These are phyloP conservation scores for Ogataea naganishii DNA, from an alignment of 805 yeast species.

Conservation along the genomic window DNA sequence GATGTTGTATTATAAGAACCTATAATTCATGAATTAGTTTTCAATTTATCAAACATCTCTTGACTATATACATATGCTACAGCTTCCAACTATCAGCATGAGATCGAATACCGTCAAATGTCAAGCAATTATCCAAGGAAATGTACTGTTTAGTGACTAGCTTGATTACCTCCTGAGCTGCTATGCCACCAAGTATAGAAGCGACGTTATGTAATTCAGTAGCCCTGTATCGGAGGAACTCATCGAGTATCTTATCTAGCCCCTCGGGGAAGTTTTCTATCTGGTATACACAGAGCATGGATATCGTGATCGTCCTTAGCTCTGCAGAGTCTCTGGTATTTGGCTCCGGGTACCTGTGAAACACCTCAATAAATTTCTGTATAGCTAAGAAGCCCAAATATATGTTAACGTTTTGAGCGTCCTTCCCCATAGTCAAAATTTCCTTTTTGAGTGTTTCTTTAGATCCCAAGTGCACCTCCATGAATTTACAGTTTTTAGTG, in stretches of 20 bases:
- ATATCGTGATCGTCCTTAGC: slow-evolving; percentile 15
- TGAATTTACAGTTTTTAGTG: slow-evolving; percentile 50
- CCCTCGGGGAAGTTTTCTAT: slow-evolving; percentile 24
- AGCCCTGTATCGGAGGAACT: slow-evolving; percentile 32
- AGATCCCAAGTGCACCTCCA: slow-evolving; percentile 43
- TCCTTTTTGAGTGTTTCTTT: slow-evolving; percentile 12
- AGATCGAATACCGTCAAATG: slow-evolving; percentile 66
- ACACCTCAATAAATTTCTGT: slow-evolving; percentile 17
- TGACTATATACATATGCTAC: slow-evolving; percentile 3
- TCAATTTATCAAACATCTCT: too few species aligned
- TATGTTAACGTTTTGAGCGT: slow-evolving; percentile 13
- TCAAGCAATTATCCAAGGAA: slow-evolving; percentile 62
- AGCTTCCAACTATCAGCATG: slow-evolving; percentile 27
- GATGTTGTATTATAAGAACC: too few species aligned
- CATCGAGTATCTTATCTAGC: slow-evolving; percentile 29
- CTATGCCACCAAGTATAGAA: slow-evolving; percentile 76
- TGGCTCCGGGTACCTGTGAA: slow-evolving; percentile 8
- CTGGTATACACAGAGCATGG: slow-evolving; percentile 15
- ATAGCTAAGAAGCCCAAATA: slow-evolving; percentile 35
- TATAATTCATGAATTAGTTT: too few species aligned
- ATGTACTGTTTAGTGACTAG: slow-evolving; percentile 68
- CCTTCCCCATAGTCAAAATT: slow-evolving; percentile 4
- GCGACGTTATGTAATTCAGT: slow-evolving; percentile 47
- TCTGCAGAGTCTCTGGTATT: slow-evolving; percentile 12
- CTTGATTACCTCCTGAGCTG: slow-evolving; percentile 78